phyloP scores from a whole-genome alignment of 2,329 filamentous ascomycete species.

The Purpureocillium lavendulum region DNA sequence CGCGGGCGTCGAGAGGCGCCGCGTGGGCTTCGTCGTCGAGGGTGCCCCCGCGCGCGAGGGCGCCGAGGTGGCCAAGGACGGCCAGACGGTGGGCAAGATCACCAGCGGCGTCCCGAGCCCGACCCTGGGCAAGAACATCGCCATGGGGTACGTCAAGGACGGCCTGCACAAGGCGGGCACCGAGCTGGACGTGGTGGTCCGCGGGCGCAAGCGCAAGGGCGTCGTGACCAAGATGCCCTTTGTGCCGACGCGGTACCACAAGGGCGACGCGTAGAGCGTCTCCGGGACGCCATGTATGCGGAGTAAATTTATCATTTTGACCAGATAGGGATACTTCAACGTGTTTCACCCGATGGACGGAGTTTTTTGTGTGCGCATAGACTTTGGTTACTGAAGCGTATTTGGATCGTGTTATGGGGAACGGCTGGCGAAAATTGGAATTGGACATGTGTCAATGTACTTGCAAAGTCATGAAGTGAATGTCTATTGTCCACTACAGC shows the following conservation, averaged over 20 bases:
- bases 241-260: slow-evolving; percentile 66
- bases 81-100: slow-evolving; percentile 64
- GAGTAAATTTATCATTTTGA: slow-evolving; percentile 9
- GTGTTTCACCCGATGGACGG: slow-evolving; percentile 7
- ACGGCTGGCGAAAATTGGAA: slow-evolving; percentile 1
- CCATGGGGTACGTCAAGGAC: slow-evolving; percentile 86
- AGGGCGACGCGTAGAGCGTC: slow-evolving; percentile 7
- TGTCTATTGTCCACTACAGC: no score
- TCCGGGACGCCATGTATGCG: not conserved
- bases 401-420: no score
- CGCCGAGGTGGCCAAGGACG: slow-evolving; percentile 62
- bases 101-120: slow-evolving; percentile 90
- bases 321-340: slow-evolving; percentile 10
- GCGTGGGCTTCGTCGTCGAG: slow-evolving; percentile 74
- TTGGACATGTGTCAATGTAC: no score
- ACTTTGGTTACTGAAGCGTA: not conserved
- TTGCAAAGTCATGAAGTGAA: no score
- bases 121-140: slow-evolving; percentile 80
- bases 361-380: not conserved
- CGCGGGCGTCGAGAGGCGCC: slow-evolving; percentile 57
- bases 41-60: slow-evolving; percentile 88
- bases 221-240: slow-evolving; percentile 86
- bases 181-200: slow-evolving; percentile 67
- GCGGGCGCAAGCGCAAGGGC: slow-evolving; percentile 68
- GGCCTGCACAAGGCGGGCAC: slow-evolving; percentile 79